Base-by-base conservation (phyloP, 192 early-diverging fungal genomes). In the Backusella tuberculispora region DNA sequence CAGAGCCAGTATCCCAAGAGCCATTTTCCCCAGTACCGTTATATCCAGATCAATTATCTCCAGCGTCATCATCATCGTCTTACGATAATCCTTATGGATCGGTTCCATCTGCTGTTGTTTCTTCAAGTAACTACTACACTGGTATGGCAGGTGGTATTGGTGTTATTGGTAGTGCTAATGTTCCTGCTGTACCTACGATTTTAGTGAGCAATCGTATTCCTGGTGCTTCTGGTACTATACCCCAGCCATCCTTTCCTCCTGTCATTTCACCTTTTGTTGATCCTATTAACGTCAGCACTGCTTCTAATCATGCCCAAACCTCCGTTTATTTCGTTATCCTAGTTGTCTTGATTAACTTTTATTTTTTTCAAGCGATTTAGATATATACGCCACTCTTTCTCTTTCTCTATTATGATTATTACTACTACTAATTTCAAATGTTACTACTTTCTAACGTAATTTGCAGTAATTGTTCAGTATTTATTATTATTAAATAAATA, bases 171-270 rank as follows among this genome's bases (percentile, higher is more conserved):
- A 13, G 53, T 26, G 53, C 53, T 26, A 24, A 24, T 26, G 21
- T 13, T 60, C 53, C 53, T 60, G 53, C 53, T 24, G 53, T 19
- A 21, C 53, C 53, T 26, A 60, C 53, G 12, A 8, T 60, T 60
- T 60, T 60, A 60, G 53, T 60, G 26, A 60, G 53, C 12, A 60
- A 19, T 60, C 53, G 53, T 26, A 60, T 60, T 26, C 53, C 53
- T 24, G 53, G 53, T 60, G 53, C 53, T 13, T 60, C 53, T 10
- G 53, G 10, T 5, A 26, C 13, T 26, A 24, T 9, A 26, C 26
- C 53, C 12, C 53, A 60, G 21, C 26, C 53, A 60, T 1, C 53
- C 4, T 26, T 60, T 29, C 24, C 53, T 60, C 53, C 53, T 60
- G 21, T 60, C 53, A 60, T 60, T 10, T 60, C 53, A 9, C 53